Percentiles rank a stretch among this genome's conserved stretches.
Conservation (phyloP, 1,284 basidiomycete genomes). For the Veloporphyrellus conicus region DNA sequence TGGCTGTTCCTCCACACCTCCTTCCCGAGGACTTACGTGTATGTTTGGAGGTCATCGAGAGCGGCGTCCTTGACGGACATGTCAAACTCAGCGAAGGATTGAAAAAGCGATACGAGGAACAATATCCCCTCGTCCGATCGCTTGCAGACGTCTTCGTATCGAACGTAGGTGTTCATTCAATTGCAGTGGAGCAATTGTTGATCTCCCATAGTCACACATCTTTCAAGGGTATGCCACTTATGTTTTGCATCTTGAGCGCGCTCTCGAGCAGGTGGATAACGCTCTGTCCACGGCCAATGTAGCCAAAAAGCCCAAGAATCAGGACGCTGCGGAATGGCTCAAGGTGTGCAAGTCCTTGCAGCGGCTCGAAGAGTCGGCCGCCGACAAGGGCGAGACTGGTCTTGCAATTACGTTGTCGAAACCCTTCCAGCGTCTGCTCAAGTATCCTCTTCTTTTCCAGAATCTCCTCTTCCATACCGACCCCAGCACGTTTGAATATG, state of each 20-base stretch:
- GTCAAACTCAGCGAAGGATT: conserved; percentile 76
- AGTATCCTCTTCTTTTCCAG: conserved; percentile 96
- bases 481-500: conserved; percentile 95
- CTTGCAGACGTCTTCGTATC: conserved; percentile 91
- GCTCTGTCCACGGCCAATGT: conserved; percentile 61
- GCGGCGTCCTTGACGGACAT: conserved; percentile 83
- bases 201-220: conserved; percentile 70
- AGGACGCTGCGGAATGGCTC: conserved; percentile 71
- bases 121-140: conserved; percentile 86
- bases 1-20: conserved; percentile 63
- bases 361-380: conserved; percentile 74
- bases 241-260: conserved; percentile 86
- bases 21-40: conserved; percentile 82
- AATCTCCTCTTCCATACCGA: conserved; percentile 96
- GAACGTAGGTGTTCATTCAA: conserved; percentile 59
- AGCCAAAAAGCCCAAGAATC: conserved; percentile 73
- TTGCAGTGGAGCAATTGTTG: conserved; percentile 7
- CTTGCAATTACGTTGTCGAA: conserved; percentile 93
- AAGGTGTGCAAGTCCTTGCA: conserved; percentile 69
- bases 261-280: conserved; percentile 81
- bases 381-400: conserved; percentile 86
- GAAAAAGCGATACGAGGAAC: conserved; percentile 85
- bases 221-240: conserved; percentile 89
- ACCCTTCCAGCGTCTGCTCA: conserved; percentile 93
- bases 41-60: conserved; percentile 81